phyloP scores from a whole-genome alignment of 768 basidiomycete species.

The Cyathus striatus region DNA sequence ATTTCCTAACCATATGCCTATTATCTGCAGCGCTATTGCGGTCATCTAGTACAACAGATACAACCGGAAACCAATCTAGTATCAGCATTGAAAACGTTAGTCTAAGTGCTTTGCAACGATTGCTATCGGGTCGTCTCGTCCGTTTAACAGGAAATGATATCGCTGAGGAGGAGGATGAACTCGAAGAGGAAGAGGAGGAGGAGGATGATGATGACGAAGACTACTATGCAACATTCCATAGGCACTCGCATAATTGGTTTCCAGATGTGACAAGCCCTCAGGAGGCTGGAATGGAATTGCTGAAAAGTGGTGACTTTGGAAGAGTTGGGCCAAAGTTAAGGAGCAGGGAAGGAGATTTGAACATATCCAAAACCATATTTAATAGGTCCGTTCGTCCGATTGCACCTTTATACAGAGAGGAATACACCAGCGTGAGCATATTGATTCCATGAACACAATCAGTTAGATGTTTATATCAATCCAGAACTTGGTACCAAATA shows the following conservation, averaged over 20 bases:
- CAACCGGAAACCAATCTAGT: slow-evolving; percentile 8
- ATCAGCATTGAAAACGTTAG: slow-evolving; percentile 22
- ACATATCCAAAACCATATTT: slow-evolving; percentile 44
- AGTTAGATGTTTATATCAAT: slow-evolving; percentile 3
- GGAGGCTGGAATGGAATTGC: slow-evolving; percentile 55
- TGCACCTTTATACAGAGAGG: slow-evolving; percentile 40
- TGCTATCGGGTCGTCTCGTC: slow-evolving; percentile 11
- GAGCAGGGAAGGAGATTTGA: slow-evolving; percentile 34
- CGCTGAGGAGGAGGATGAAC: slow-evolving; percentile 26
- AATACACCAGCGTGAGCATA: slow-evolving; percentile 43
- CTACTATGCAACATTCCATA: slow-evolving; percentile 23
- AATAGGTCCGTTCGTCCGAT: slow-evolving; percentile 31
- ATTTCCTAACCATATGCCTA: too few relatives aligned
- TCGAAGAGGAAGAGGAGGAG: slow-evolving; percentile 31
- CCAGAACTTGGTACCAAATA: slow-evolving; percentile 74
- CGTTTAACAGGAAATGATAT: slow-evolving; percentile 14
- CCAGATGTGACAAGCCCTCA: slow-evolving; percentile 51
- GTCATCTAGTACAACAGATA: too few relatives aligned
- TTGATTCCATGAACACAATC: neutral
- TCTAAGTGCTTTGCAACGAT: slow-evolving; percentile 22
- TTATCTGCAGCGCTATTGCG: too few relatives aligned
- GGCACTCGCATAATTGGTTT: slow-evolving; percentile 25
- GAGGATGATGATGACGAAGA: slow-evolving; percentile 28
- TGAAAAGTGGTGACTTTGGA: slow-evolving; percentile 80
- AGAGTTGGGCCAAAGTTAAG: slow-evolving; percentile 47